These are phyloP conservation scores for Aspergillus sp. DNA, from an alignment of 2,329 filamentous ascomycete species.

Conservation along the genomic window DNA sequence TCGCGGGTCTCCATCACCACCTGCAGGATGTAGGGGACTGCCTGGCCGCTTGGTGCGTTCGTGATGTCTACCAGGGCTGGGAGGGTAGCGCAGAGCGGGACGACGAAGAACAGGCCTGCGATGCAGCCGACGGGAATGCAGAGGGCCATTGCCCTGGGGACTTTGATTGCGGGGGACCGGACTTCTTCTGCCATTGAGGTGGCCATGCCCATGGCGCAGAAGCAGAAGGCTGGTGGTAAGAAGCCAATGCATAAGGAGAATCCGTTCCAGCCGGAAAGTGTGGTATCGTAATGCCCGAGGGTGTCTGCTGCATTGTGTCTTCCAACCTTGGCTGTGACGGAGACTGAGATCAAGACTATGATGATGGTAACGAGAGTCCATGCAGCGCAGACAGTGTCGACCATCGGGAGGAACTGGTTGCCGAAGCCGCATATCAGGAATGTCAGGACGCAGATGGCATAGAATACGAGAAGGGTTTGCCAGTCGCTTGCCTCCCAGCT, in stretches of 20 bases:
- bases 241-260: conserved; percentile 66
- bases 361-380: conserved; percentile 59
- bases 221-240: conserved; percentile 59
- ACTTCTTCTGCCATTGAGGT: conserved; percentile 49
- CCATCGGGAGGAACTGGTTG: conserved; percentile 65
- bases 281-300: conserved; percentile 57
- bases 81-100: conserved; percentile 41
- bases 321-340: conserved; percentile 54
- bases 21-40: conserved; percentile 36
- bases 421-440: conserved; percentile 66
- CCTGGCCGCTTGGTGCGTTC: conserved; percentile 29
- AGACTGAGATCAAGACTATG: conserved; percentile 57
- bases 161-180: conserved; percentile 33
- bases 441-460: conserved; percentile 64
- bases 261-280: conserved; percentile 57
- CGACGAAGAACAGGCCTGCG: conserved; percentile 37
- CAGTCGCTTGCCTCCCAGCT: conserved; percentile 56
- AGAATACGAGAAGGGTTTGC: conserved; percentile 71
- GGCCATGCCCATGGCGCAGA: conserved; percentile 63
- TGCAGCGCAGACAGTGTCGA: conserved; percentile 58
- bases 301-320: conserved; percentile 54
- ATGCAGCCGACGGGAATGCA: conserved; percentile 37
- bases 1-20: conserved; percentile 28
- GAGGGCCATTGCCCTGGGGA: conserved; percentile 39
- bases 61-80: conserved; percentile 32